Conservation (phyloP, 352 stramenopile species). For the Elongisporangium prolatum region DNA sequence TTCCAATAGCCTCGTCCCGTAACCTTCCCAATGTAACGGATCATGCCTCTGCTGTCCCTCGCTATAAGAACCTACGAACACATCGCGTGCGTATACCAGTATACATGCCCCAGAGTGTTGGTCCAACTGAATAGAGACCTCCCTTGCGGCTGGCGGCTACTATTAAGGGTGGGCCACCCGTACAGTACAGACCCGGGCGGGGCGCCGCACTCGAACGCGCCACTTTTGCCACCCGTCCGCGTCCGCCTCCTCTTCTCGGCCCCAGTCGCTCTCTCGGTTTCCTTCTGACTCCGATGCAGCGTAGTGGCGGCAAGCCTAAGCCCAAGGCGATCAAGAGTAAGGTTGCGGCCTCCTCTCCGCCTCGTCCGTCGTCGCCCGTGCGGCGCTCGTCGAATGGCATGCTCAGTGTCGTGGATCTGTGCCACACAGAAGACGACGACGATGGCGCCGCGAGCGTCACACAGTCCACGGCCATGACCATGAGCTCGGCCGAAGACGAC, state of each 20-base stretch:
- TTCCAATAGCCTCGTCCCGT: not conserved
- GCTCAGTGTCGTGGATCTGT: conserved; percentile 78
- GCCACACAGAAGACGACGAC: conserved; percentile 52
- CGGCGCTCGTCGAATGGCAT: conserved; percentile 39
- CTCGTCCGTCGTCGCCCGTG: conserved; percentile 7
- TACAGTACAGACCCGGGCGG: not conserved
- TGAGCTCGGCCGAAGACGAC: conserved; percentile 29
- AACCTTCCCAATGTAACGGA: not conserved
- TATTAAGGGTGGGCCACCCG: not conserved
- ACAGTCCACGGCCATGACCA: conserved; percentile 19
- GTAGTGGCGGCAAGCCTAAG: conserved; percentile 1
- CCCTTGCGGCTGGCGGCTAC: not conserved
- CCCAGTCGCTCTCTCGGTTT: not conserved
- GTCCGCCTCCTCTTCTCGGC: not conserved
- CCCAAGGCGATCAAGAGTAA: conserved; percentile 15
- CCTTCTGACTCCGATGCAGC: not conserved
- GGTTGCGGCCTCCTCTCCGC: conserved; percentile 1
- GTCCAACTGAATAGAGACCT: not conserved
- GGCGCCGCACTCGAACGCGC: not conserved
- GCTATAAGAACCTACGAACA: not conserved
- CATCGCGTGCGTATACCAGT: not conserved
- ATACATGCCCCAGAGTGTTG: not conserved
- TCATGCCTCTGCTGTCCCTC: not conserved
- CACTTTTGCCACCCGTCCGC: not conserved
- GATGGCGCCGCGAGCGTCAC: conserved; percentile 19